Conservation (phyloP, 2,329 filamentous ascomycete species). For the Monosporascus sp. region DNA sequence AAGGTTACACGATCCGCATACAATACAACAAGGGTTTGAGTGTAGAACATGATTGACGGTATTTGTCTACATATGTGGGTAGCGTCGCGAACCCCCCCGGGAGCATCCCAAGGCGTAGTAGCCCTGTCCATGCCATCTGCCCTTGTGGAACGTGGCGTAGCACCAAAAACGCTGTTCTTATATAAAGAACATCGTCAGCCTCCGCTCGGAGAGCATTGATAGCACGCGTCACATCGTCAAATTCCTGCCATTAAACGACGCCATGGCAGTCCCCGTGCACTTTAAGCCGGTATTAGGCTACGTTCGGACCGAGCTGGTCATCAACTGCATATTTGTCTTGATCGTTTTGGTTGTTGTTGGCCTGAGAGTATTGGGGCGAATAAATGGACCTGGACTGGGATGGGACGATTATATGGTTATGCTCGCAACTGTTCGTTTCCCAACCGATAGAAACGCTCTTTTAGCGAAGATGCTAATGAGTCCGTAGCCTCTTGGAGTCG, state of each 20-base stretch:
- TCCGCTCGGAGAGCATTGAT: too few species aligned
- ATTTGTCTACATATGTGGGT: too few species aligned
- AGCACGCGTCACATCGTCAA: conserved; percentile 1
- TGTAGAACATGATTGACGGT: too few species aligned
- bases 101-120: too few species aligned
- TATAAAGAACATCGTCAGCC: too few species aligned
- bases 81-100: too few species aligned
- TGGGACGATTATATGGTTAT: conserved; percentile 28
- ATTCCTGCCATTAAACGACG: conserved; percentile 5
- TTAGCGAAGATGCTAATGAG: neutral
- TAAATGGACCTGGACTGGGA: conserved; percentile 26
- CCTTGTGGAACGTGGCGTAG: too few species aligned
- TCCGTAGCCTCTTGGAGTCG: conserved; percentile 10
- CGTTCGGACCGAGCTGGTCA: conserved; percentile 22
- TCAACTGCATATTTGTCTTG: conserved; percentile 27
- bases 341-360: conserved; percentile 22
- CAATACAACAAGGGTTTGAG: too few species aligned
- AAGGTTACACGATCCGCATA: too few species aligned
- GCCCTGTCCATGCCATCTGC: too few species aligned
- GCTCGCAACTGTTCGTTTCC: conserved; percentile 14
- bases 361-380: conserved; percentile 22
- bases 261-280: conserved; percentile 3
- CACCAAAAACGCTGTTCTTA: too few species aligned
- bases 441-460: neutral
- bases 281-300: conserved; percentile 13